Evolutionary conservation across 2,329 filamentous ascomycete species (phyloP), one percentile per base, ranked within the genome.

Genomic region (Colletotrichum euphorbiae): DNA sequence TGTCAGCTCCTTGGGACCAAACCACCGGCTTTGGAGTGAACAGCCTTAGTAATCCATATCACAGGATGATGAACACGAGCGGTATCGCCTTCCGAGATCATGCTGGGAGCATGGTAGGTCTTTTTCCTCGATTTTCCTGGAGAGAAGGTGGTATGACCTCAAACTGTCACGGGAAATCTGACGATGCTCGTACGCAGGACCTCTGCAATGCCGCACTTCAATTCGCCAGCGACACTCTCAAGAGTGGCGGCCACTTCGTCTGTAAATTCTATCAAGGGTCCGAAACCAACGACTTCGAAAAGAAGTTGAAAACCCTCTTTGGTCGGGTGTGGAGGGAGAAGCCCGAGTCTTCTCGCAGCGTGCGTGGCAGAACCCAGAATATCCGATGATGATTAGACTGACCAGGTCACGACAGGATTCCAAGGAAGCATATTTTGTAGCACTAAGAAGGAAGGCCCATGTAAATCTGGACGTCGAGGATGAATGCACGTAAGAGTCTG

Each of bases 21-120:
- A 92, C 88, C 60, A 85, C 86, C 76, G 91, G 91, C 76, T 94
- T 92, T 83, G 91, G 89, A 83, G 91, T 92, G 84, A 93, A 89
- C 83, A 97, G 90, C 84, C 87, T 98, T 88, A 97, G 91, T 95
- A 92, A 96, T 88, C 93, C 94, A 72, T 96, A 97, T 89, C 80
- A 82, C 87, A 99, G 96, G 96, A 91, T 99, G 91, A 97, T 98
- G 94, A 99, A 99, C 81, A 98, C 95, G 74, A 97, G 92, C 81
- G 96, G 96, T 64, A 91, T 93, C 75, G 81, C 81, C 19, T 96
- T 97, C 77, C 89, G 90, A 72, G 96, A 99, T 80, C 96, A 99
- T 80, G 91, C 90, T 9, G 93, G 93, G 33, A 98, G 94, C 81
- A 98, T 99, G 93, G 95, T 98, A 81, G 77, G 90, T 78, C 5